These are phyloP conservation scores for Solanum tacnaense DNA, from an alignment of 257 asterid genomes.

Conservation along the genomic window DNA sequence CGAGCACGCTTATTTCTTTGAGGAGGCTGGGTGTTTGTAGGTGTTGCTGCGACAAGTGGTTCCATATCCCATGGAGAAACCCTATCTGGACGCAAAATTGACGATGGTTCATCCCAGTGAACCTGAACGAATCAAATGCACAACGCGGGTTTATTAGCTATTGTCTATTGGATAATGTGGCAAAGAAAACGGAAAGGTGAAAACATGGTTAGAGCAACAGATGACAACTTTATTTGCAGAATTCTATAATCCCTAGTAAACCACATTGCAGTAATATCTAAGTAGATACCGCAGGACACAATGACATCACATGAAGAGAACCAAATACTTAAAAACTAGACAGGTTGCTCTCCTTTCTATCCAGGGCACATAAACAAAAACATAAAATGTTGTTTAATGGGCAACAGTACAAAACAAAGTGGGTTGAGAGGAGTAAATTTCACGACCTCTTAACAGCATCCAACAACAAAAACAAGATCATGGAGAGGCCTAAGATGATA, in stretches of 20 bases:
- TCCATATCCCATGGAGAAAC: slow-evolving; percentile 97
- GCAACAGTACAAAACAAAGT: neutral
- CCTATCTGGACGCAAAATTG: slow-evolving; percentile 74
- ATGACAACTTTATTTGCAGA: neutral
- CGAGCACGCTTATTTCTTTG: slow-evolving; percentile 87
- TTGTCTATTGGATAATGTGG: neutral
- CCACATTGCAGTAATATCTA: neutral
- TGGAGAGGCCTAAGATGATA: neutral
- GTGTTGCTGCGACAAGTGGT: slow-evolving; percentile 58
- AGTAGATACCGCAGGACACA: neutral
- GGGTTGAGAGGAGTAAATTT: neutral
- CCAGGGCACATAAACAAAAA: neutral
- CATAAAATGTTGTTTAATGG: neutral
- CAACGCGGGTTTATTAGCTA: neutral
- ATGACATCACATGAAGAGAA: neutral
- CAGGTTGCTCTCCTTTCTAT: neutral
- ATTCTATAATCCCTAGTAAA: neutral
- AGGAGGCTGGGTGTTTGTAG: slow-evolving; percentile 64
- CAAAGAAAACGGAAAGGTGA: neutral
- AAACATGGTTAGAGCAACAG: neutral
- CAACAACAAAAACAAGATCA: neutral
- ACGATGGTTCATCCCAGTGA: slow-evolving; percentile 97
- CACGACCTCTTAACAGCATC: neutral
- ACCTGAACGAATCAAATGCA: slow-evolving; percentile 40
- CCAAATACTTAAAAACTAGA: neutral